Percentiles rank a stretch among this genome's conserved stretches.
Conservation (phyloP, 2,329 filamentous ascomycete species). For the Ascochyta fabae region DNA sequence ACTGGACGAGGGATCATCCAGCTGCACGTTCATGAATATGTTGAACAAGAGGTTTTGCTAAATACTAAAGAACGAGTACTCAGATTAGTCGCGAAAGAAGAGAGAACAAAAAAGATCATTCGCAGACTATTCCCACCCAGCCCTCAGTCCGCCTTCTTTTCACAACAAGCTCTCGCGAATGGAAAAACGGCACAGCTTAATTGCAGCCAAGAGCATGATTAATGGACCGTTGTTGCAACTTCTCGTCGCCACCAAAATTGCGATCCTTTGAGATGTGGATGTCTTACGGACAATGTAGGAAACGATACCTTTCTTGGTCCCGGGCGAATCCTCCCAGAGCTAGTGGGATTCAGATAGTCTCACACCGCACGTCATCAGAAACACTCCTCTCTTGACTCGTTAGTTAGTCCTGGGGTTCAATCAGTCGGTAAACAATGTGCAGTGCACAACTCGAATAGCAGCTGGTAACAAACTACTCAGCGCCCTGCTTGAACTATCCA, state of each 20-base stretch:
- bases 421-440: too few species aligned
- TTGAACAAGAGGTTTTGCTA: not conserved
- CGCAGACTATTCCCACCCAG: too few species aligned
- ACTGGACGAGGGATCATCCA: constrained; percentile 3
- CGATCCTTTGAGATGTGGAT: not conserved
- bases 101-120: too few species aligned
- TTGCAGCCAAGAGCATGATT: constrained; percentile 3
- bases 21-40: not conserved
- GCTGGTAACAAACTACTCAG: too few species aligned
- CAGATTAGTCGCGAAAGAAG: too few species aligned
- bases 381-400: too few species aligned
- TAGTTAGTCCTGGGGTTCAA: too few species aligned
- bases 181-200: not conserved
- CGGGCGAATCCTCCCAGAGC: not conserved
- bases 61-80: not conserved
- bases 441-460: too few species aligned
- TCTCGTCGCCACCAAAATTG: not conserved
- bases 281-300: not conserved
- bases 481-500: too few species aligned
- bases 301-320: not conserved
- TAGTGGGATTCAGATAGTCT: too few species aligned
- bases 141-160: not conserved
- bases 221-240: not conserved
- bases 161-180: not conserved
- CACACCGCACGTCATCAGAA: too few species aligned